These are phyloP conservation scores for Musa balbisiana DNA, from an alignment of 202 grass and related monocot species.

Conservation along the genomic window DNA sequence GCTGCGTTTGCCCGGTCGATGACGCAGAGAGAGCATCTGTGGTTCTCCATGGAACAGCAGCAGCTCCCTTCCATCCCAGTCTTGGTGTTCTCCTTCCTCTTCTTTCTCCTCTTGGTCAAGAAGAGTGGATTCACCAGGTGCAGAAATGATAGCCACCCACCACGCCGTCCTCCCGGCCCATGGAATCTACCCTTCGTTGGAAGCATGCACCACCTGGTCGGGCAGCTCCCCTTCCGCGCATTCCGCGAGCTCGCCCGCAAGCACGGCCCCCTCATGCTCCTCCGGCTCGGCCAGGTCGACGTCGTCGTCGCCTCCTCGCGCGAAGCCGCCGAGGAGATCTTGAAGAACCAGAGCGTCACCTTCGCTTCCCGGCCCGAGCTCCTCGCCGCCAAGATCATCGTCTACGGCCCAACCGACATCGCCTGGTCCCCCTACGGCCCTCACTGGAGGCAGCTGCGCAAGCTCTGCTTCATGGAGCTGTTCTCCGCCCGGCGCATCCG, in stretches of 20 bases:
- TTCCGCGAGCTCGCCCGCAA: not conserved
- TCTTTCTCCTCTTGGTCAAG: no score
- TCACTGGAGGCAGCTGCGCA: constrained; percentile 35
- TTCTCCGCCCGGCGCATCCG: constrained; percentile 18
- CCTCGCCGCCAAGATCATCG: not conserved
- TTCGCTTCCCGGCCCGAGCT: constrained; percentile 26
- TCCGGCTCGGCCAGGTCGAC: constrained; percentile 2
- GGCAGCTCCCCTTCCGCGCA: not conserved
- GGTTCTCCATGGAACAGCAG: no score
- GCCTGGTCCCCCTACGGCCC: constrained; percentile 30
- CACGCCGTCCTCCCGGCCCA: constrained; percentile 6
- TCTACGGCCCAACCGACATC: constrained; percentile 27
- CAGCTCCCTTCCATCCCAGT: no score
- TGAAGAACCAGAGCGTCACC: constrained; percentile 17
- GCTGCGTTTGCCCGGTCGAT: no score
- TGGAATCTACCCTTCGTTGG: constrained; percentile 14
- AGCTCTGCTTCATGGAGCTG: constrained; percentile 30
- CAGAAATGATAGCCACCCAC: no score
- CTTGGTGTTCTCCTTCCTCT: no score
- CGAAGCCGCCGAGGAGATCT: constrained; percentile 19
- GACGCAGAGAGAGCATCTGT: no score
- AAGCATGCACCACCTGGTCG: constrained; percentile 15
- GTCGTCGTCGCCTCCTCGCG: not conserved
- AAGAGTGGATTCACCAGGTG: no score
- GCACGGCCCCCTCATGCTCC: constrained; percentile 19